Evolutionary conservation across 306 rosid species (phyloP).

Genomic region (Prunus davidiana): DNA sequence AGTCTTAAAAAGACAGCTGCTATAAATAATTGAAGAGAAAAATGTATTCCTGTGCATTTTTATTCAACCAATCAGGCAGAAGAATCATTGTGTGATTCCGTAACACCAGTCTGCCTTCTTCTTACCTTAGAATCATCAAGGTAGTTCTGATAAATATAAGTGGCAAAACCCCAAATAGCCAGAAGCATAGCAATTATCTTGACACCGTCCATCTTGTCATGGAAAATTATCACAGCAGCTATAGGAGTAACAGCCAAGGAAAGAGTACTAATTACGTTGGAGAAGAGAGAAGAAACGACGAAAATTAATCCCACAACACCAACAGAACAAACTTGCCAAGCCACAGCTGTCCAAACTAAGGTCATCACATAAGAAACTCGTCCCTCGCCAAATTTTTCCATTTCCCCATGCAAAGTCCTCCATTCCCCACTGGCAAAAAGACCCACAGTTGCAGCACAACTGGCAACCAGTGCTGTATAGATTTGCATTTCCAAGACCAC

Average conservation of each 20-base stretch:
- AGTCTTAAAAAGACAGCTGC: neutral
- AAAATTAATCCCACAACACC: constrained; percentile 89
- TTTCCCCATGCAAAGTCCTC: constrained; percentile 65
- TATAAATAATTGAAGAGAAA: neutral
- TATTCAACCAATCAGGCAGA: neutral
- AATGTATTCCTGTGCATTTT: neutral
- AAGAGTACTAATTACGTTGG: constrained; percentile 84
- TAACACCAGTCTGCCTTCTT: constrained; percentile 17
- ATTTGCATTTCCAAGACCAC: constrained; percentile 94
- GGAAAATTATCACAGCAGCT: constrained; percentile 71
- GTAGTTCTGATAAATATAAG: constrained; percentile 81
- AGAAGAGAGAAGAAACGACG: constrained; percentile 80
- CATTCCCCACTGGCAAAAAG: constrained; percentile 84
- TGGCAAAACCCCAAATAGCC: constrained; percentile 78
- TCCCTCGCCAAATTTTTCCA: constrained; percentile 57
- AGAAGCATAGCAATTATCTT: constrained; percentile 84
- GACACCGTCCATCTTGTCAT: constrained; percentile 80
- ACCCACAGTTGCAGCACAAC: constrained; percentile 56
- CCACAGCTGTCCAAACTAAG: constrained; percentile 69
- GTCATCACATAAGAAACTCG: constrained; percentile 61
- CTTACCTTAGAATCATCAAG: constrained; percentile 59
- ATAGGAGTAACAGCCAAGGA: constrained; percentile 87
- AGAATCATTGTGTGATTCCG: constrained; percentile 28
- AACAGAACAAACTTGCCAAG: constrained; percentile 91
- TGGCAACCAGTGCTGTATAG: constrained; percentile 71